Conservation (phyloP, 2,329 filamentous ascomycete genomes). For the Phaeosphaeria sp. region DNA sequence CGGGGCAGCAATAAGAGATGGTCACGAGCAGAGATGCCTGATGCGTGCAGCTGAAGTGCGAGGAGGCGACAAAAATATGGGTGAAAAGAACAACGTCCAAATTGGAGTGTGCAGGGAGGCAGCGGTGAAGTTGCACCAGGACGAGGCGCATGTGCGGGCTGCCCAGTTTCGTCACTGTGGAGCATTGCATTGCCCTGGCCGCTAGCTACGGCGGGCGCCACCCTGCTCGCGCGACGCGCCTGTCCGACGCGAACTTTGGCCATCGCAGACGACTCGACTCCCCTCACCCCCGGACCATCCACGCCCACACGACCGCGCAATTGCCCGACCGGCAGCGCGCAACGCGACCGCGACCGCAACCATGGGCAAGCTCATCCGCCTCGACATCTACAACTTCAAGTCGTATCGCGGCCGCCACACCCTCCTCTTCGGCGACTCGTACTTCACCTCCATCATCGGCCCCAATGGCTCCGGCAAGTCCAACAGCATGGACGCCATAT, state of each 20-base stretch:
- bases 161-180: conserved; percentile 33
- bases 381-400: conserved; percentile 99
- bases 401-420: conserved; percentile 98
- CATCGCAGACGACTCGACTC: conserved; percentile 4
- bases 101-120: neutral
- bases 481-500: conserved; percentile 99
- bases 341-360: conserved; percentile 16
- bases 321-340: conserved; percentile 20
- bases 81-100: neutral
- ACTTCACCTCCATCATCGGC: conserved; percentile 98
- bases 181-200: neutral
- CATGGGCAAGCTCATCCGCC: conserved; percentile 95
- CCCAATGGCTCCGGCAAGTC: conserved; percentile 99
- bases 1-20: neutral
- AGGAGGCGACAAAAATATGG: neutral
- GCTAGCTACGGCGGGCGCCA: conserved; percentile 33
- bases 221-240: conserved; percentile 17
- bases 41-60: neutral
- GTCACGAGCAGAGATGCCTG: neutral
- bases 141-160: conserved; percentile 4
- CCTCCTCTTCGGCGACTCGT: conserved; percentile 94
- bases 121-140: conserved; percentile 3
- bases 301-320: conserved; percentile 10
- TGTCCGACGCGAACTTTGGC: conserved; percentile 8
- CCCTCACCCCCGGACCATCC: conserved; percentile 2